Base-by-base conservation (phyloP, 306 rosid species). In the Castanea mollissima region DNA sequence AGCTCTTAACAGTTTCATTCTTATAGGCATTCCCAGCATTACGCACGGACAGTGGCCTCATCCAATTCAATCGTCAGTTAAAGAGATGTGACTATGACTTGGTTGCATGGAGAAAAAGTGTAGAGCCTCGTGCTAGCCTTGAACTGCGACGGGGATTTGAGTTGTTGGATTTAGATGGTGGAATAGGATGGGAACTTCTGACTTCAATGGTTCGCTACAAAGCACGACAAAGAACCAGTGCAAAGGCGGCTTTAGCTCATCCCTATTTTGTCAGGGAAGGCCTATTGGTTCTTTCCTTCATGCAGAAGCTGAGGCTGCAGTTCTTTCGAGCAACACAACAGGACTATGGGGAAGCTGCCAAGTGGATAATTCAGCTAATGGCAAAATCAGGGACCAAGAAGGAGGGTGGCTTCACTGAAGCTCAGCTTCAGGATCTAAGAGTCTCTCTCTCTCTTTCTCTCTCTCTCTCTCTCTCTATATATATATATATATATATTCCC, bases 321-420 rank as follows among this genome's bases (percentile, higher is more conserved):
- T 82, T 88, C 81, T 83, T 95, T 55, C 87, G 98, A 25, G 91
- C 97, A 34, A 92, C 99, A 56, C 96, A 91, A 56, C 92, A 92
- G 82, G 99, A 91, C 63, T 95, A 92, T 73, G 82, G 88, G 31
- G 99, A 92, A 84, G 98, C 97, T 74, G 98, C 92, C 72, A 88
- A 85, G 16, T 95, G 99, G 99, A 34, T 92, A 63, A 82, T 72
- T 82, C 76, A 85, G 54, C 95, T 90, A 38, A 92, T 95, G 98
- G 99, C 94, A n/a, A 93, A 88, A 83, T 95, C 98, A 15, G 98
- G 98, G 81, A 92, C 98, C 34, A 25, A 85, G 76, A 79, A 90
- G 81, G 98, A 86, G 15, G 99, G 99, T 67, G 99, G 96, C 81
- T 92, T 95, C 89, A 91, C 98, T 32, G 99, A 95, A 89, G 99